These are phyloP conservation scores for Trichoderma asperellum DNA, from an alignment of 2,329 filamentous ascomycete species.

Conservation along the genomic window DNA sequence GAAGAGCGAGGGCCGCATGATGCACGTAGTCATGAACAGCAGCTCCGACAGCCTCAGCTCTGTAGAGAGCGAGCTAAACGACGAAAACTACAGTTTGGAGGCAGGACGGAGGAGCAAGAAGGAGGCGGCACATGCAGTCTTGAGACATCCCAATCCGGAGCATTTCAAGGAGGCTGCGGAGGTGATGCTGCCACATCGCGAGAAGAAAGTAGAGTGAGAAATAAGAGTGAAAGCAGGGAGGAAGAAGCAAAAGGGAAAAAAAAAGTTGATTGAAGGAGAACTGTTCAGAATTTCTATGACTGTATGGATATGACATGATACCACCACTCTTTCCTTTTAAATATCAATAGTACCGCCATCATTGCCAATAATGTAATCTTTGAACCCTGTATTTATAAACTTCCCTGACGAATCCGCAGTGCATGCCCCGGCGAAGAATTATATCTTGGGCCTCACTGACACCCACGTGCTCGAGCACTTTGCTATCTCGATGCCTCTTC, in stretches of 20 bases:
- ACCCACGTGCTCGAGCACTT: slow-evolving; percentile 42
- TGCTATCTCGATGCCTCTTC: slow-evolving; percentile 39
- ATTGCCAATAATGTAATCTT: slow-evolving; percentile 3
- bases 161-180: slow-evolving; percentile 47
- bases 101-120: slow-evolving; percentile 53
- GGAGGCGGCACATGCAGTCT: slow-evolving; percentile 54
- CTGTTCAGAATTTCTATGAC: slow-evolving; percentile 3
- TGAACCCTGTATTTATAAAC: not conserved
- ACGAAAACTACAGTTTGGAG: slow-evolving; percentile 48
- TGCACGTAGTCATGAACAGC: slow-evolving; percentile 61
- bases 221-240: not conserved
- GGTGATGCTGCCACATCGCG: slow-evolving; percentile 34
- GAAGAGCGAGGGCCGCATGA: slow-evolving; percentile 60
- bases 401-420: not conserved
- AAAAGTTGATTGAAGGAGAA: not conserved
- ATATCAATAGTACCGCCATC: not conserved
- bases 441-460: slow-evolving; percentile 40
- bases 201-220: slow-evolving; percentile 29
- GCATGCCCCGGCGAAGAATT: not conserved
- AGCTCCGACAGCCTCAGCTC: slow-evolving; percentile 59
- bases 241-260: not conserved
- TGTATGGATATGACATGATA: slow-evolving; percentile 29
- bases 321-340: slow-evolving; percentile 14
- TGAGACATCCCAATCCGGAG: slow-evolving; percentile 51
- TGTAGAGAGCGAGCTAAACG: slow-evolving; percentile 56